Percentiles rank a stretch among this genome's conserved stretches.
Evolutionary conservation across 2,329 filamentous ascomycete species (phyloP).

Genomic region (Pseudogymnoascus sp.): DNA sequence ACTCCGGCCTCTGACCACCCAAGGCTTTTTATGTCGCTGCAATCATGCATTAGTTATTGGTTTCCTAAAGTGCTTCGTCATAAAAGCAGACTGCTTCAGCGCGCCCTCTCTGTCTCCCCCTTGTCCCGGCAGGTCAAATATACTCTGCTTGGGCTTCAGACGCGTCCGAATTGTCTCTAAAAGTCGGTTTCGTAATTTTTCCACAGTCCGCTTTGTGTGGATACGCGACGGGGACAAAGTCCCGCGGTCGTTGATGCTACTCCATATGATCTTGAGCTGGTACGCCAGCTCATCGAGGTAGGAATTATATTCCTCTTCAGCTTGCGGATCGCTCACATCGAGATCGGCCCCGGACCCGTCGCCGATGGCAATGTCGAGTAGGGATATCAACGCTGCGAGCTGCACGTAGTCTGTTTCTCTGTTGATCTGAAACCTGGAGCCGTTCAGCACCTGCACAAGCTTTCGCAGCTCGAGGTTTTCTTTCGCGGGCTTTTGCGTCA

Average conservation of each 20-base stretch:
- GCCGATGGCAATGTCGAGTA: constrained; percentile 70
- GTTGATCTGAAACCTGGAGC: constrained; percentile 43
- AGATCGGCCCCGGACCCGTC: constrained; percentile 38
- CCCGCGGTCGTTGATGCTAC: constrained; percentile 64
- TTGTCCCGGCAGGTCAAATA: constrained; percentile 9
- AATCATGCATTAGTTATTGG: not conserved
- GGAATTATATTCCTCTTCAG: constrained; percentile 53
- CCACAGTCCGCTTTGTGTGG: constrained; percentile 67
- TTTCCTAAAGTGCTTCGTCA: constrained; percentile 23
- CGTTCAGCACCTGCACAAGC: constrained; percentile 38
- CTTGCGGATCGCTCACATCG: constrained; percentile 26
- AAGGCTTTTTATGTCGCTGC: not conserved
- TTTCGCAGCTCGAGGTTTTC: constrained; percentile 30
- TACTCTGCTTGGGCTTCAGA: constrained; percentile 50
- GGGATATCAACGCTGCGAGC: constrained; percentile 53
- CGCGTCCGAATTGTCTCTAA: constrained; percentile 60
- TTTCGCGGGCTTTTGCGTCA: constrained; percentile 35
- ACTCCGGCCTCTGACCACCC: not conserved
- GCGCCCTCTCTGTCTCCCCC: not conserved
- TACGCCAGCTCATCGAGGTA: constrained; percentile 59
- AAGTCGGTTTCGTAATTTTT: constrained; percentile 66
- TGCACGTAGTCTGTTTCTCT: constrained; percentile 57
- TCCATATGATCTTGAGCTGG: constrained; percentile 47
- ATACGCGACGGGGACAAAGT: constrained; percentile 63
- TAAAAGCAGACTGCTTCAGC: constrained; percentile 8